A percentile compares a stretch with the other conserved stretches of the same genome.
Evolutionary conservation across 768 basidiomycete species (phyloP).

Genomic region (Trametes coccinea): DNA sequence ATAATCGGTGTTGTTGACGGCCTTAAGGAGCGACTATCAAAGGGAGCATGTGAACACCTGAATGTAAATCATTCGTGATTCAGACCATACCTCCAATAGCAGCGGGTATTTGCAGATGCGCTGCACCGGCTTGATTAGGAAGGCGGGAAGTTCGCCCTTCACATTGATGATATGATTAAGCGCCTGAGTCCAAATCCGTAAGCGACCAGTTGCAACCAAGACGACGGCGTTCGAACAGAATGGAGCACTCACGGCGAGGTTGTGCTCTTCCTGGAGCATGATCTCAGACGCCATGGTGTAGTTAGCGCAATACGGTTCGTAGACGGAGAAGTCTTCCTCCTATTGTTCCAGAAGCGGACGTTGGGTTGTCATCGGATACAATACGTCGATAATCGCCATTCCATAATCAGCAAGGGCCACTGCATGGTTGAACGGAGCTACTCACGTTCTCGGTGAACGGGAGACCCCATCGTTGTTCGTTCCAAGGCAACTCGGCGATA

Average conservation of each 20-base stretch:
- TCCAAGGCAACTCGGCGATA: conserved; percentile 80
- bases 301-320: conserved; percentile 94
- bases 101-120: conserved; percentile 98
- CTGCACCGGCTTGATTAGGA: conserved; percentile 98
- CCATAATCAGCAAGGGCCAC: conserved; percentile 39
- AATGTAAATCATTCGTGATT: conserved; percentile 2
- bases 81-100: conserved; percentile 74
- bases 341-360: conserved; percentile 50
- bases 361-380: conserved; percentile 34
- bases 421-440: conserved; percentile 30
- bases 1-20: conserved; percentile 61
- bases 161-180: conserved; percentile 85
- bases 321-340: conserved; percentile 95
- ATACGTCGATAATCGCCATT: conserved; percentile 40
- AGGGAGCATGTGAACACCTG: conserved; percentile 4
- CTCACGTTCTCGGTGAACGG: conserved; percentile 83
- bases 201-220: conserved; percentile 15
- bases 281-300: conserved; percentile 35
- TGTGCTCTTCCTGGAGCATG: conserved; percentile 70
- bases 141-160: conserved; percentile 90
- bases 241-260: conserved; percentile 62
- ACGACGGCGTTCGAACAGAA: conserved; percentile 6
- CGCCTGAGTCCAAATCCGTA: conserved; percentile 46
- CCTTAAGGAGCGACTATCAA: conserved; percentile 72
- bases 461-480: conserved; percentile 85